These are phyloP conservation scores for Globisporangium sylvaticum DNA, from an alignment of 352 stramenopile species.

Conservation along the genomic window DNA sequence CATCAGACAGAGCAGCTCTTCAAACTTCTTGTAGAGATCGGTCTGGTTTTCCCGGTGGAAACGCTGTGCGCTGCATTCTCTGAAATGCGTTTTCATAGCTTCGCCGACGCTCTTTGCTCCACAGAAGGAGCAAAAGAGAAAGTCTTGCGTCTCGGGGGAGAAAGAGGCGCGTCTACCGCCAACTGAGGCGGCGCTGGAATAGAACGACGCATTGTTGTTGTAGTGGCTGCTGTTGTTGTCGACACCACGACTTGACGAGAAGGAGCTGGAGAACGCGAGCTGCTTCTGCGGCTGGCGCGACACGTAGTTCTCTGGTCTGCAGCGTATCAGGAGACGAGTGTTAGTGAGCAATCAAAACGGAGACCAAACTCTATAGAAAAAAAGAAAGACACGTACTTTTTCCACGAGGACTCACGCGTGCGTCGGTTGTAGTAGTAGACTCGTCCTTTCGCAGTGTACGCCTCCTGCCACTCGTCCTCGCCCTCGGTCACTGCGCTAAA, in stretches of 20 bases:
- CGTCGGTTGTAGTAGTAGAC: slow-evolving; percentile 88
- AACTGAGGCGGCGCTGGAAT: slow-evolving; percentile 3
- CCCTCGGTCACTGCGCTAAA: slow-evolving; percentile 10
- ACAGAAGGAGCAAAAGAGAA: slow-evolving; percentile 79
- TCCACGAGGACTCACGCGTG: slow-evolving; percentile 84
- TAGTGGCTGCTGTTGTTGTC: slow-evolving; percentile 28
- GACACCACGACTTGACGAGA: slow-evolving; percentile 12
- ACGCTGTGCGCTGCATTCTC: slow-evolving; percentile 37
- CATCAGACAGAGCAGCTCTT: slow-evolving; percentile 55
- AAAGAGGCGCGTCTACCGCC: neutral
- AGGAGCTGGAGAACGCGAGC: slow-evolving; percentile 4
- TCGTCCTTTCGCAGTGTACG: slow-evolving; percentile 79
- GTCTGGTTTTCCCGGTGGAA: slow-evolving; percentile 60
- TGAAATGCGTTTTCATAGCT: slow-evolving; percentile 42
- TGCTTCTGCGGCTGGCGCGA: slow-evolving; percentile 9
- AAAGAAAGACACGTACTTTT: slow-evolving; percentile 36
- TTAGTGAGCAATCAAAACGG: neutral
- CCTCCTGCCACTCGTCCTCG: slow-evolving; percentile 73
- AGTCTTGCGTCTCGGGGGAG: slow-evolving; percentile 25
- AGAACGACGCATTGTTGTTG: slow-evolving; percentile 13
- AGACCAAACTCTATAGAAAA: neutral
- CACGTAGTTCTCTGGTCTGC: slow-evolving; percentile 17
- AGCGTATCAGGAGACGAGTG: neutral
- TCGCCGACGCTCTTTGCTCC: slow-evolving; percentile 36
- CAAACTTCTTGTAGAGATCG: slow-evolving; percentile 56